Base-by-base conservation (phyloP, 2,329 filamentous ascomycete genomes). In the Pyricularia sp. region DNA sequence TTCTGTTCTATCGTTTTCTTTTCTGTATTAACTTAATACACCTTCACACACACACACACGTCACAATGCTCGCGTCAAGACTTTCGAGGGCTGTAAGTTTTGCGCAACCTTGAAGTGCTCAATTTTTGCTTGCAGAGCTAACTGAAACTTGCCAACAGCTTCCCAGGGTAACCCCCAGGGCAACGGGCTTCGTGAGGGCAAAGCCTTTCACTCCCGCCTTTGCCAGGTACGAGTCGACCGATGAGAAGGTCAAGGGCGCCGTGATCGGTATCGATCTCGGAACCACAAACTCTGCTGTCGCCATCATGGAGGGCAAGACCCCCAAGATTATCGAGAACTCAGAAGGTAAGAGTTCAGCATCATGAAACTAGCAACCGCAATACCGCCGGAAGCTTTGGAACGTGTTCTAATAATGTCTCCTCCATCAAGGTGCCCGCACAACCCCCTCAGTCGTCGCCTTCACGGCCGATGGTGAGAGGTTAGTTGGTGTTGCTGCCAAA, bases 221-320 rank as follows among this genome's bases (percentile, higher is more conserved):
- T 76, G 86, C 88, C 74, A 84, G 89, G 73, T 91, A 89, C 81
- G 88, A 89, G 78, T 89, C 87, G 55, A 88, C 90, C 33, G 87
- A 89, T 70, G 85, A 84, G 73, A 97, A 97, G 86, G 91, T 97
- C 67, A 91, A 93, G 82, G 94, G 94, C 75, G 81, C 90, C 74
- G 93, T 97, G 78, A 97, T 97, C 75, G 94, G 94, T 88, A 97
- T 97, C 77, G 93, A 97, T 84, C 81, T 97, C 74, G 93, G 86
- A 75, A 97, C 93, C 75, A 97, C 93, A 73, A 97, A 97, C 86
- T 97, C 93, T 67, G 93, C 93, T 65, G 93, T 97, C 68, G 93
- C 93, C 74, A 83, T 97, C 70, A 96, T 97, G 93, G 93, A 97
- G 84, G 94, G 93, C 79, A 96, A 96, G 84, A 80, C 84, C 65